A percentile compares a stretch with the other conserved stretches of the same genome.
Evolutionary conservation across 75 land plant species (phyloP).

Genomic region (Sequoiadendron giganteum): DNA sequence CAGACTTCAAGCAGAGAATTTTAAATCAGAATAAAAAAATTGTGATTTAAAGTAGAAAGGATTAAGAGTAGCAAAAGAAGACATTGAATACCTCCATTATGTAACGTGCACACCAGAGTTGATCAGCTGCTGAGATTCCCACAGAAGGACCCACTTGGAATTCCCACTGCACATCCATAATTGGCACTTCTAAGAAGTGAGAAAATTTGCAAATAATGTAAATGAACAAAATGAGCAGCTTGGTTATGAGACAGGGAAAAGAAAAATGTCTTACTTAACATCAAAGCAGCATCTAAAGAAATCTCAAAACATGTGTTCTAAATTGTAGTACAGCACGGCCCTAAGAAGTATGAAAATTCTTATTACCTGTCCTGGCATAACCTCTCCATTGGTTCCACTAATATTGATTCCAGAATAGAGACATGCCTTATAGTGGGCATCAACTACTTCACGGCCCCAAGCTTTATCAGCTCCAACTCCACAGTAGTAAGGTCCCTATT

Average conservation of each 20-base stretch:
- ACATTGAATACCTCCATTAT: slow-evolving; percentile 60
- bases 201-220: neutral
- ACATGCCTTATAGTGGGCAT: slow-evolving; percentile 99
- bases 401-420: slow-evolving; percentile 93
- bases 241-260: neutral
- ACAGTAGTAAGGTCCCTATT: slow-evolving; percentile 94
- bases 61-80: neutral
- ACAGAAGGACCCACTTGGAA: slow-evolving; percentile 91
- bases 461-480: slow-evolving; percentile 97
- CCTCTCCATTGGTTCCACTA: slow-evolving; percentile 98
- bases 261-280: slow-evolving; percentile 19
- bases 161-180: slow-evolving; percentile 60
- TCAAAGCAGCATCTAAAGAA: slow-evolving; percentile 20
- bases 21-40: neutral
- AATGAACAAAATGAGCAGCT: neutral
- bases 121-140: slow-evolving; percentile 83
- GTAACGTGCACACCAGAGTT: slow-evolving; percentile 85
- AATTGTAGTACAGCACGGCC: neutral
- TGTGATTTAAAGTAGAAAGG: neutral
- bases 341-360: neutral
- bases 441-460: slow-evolving; percentile 93
- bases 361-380: slow-evolving; percentile 96
- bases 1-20: no score
- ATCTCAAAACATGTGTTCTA: neutral
- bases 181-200: neutral